phyloP scores from a whole-genome alignment of 2,329 filamentous ascomycete genomes.

The Camptophora hylomeconis region DNA sequence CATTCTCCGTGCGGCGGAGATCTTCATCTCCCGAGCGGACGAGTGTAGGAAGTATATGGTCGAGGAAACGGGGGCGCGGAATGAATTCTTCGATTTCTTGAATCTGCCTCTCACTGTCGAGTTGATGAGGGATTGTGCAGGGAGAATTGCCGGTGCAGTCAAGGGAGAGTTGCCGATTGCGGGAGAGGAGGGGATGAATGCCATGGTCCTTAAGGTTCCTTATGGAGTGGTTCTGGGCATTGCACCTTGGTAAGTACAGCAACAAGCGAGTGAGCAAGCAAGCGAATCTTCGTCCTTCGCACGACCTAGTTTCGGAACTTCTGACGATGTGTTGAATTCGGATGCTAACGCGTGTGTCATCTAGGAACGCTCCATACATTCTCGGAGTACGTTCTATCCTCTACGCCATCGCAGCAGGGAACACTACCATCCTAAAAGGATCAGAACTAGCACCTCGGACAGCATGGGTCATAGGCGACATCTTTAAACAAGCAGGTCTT shows the following conservation, averaged over 20 bases:
- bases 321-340: too few relatives aligned
- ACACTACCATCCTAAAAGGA: constrained; percentile 61
- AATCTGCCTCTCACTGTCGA: constrained; percentile 1
- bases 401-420: constrained; percentile 52
- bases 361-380: constrained; percentile 42
- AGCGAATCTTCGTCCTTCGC: too few relatives aligned
- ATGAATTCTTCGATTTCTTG: constrained; percentile 20
- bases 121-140: constrained; percentile 2
- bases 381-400: constrained; percentile 38
- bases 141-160: constrained; percentile 3
- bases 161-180: constrained; percentile 15
- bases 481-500: constrained; percentile 62
- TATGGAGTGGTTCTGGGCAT: constrained; percentile 68
- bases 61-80: constrained; percentile 40
- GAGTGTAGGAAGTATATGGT: constrained; percentile 36
- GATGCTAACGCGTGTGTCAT: too few relatives aligned
- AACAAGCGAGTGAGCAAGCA: too few relatives aligned
- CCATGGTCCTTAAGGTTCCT: constrained; percentile 59
- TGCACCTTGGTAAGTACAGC: constrained; percentile 61
- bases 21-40: constrained; percentile 37
- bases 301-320: too few relatives aligned
- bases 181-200: constrained; percentile 37
- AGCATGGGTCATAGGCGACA: constrained; percentile 48
- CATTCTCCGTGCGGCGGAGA: constrained; percentile 5
- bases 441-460: constrained; percentile 54